Percentiles rank a stretch among this genome's conserved stretches.
Conservation (phyloP, 495 filamentous ascomycete genomes). For the Aspergillus hancockii region DNA sequence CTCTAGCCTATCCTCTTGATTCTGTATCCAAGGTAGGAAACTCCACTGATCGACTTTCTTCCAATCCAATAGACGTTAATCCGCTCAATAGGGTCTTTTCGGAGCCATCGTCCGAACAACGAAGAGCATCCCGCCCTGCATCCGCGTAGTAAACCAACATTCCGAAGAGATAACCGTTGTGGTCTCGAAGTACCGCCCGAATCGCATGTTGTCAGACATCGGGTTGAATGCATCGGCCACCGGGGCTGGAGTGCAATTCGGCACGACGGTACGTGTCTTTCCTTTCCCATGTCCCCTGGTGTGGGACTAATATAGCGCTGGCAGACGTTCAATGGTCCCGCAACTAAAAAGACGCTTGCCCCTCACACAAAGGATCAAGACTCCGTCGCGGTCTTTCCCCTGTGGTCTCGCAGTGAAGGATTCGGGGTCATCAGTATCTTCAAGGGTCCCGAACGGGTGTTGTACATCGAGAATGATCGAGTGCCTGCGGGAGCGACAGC, state of each 20-base stretch:
- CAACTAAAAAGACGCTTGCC: slow-evolving; percentile 8
- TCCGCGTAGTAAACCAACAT: slow-evolving; percentile 9
- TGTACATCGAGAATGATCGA: slow-evolving; percentile 14
- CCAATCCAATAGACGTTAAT: neutral
- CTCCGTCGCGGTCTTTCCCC: slow-evolving; percentile 1
- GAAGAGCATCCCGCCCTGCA: slow-evolving; percentile 4
- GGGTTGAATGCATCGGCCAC: slow-evolving; percentile 5
- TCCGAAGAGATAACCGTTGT: slow-evolving; percentile 12
- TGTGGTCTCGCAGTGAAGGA: slow-evolving; percentile 10
- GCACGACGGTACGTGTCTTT: neutral
- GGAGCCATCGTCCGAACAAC: neutral
- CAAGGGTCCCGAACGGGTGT: neutral
- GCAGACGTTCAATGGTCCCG: slow-evolving; percentile 9
- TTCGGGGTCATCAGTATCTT: slow-evolving; percentile 9
- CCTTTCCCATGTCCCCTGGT: too few species aligned
- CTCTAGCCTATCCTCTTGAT: neutral
- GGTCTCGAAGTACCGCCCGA: slow-evolving; percentile 6
- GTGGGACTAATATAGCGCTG: too few species aligned
- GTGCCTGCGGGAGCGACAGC: slow-evolving; percentile 4
- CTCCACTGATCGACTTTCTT: neutral
- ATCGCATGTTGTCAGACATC: neutral
- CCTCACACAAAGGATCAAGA: neutral
- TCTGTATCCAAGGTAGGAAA: neutral
- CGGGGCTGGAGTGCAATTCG: neutral
- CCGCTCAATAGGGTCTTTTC: neutral